phyloP scores from a whole-genome alignment of 1,284 basidiomycete species.

The Mycena citricolor region DNA sequence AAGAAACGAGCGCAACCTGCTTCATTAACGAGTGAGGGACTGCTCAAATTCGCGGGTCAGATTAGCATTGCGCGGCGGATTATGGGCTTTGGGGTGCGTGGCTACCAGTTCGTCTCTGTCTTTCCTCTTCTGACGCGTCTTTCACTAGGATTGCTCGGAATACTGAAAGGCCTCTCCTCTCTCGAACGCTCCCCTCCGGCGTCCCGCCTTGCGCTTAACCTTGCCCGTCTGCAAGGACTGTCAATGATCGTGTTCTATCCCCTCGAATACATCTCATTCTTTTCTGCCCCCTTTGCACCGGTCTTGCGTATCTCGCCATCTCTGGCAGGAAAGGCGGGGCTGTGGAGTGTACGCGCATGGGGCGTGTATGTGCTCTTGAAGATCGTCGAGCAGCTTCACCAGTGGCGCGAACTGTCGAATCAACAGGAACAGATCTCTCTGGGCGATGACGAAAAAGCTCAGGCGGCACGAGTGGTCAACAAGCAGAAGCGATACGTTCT shows the following conservation, averaged over 20 bases:
- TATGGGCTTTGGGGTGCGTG: slow-evolving; percentile 23
- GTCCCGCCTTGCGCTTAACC: slow-evolving; percentile 22
- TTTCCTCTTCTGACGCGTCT: neutral
- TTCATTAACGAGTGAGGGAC: slow-evolving; percentile 18
- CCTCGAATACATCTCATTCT: slow-evolving; percentile 25
- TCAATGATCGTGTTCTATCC: slow-evolving; percentile 25
- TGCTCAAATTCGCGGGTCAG: slow-evolving; percentile 20
- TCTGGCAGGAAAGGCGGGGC: slow-evolving; percentile 9
- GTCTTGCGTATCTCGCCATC: slow-evolving; percentile 20
- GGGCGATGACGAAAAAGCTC: slow-evolving; percentile 52
- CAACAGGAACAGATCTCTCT: too few relatives aligned
- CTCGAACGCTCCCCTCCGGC: slow-evolving; percentile 21
- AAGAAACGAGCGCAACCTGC: slow-evolving; percentile 20
- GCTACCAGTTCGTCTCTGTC: slow-evolving; percentile 4
- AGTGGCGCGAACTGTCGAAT: slow-evolving; percentile 9
- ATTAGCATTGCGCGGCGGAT: slow-evolving; percentile 22
- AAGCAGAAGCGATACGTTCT: slow-evolving; percentile 19
- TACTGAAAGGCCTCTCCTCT: slow-evolving; percentile 17
- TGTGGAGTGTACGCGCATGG: slow-evolving; percentile 26
- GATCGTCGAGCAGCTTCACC: slow-evolving; percentile 10
- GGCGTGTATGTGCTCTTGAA: slow-evolving; percentile 18
- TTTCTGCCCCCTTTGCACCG: slow-evolving; percentile 19
- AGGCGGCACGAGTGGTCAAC: slow-evolving; percentile 7
- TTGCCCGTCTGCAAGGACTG: slow-evolving; percentile 22
- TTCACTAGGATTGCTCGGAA: slow-evolving; percentile 13